These are phyloP conservation scores for Saccharomycopsis amapae DNA, from an alignment of 805 yeast genomes.

Conservation along the genomic window DNA sequence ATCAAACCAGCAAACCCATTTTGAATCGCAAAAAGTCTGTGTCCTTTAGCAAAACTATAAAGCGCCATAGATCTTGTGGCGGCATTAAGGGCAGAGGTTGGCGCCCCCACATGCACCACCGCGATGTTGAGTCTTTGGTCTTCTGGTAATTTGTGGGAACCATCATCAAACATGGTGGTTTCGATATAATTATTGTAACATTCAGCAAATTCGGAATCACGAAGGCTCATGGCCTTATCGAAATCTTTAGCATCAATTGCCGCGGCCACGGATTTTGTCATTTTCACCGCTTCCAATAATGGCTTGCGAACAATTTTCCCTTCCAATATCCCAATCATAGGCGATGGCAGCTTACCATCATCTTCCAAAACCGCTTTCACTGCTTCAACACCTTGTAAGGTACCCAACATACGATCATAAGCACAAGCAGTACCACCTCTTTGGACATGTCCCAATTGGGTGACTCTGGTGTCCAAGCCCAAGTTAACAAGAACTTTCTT, in stretches of 20 bases:
- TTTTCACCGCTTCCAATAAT: constrained; percentile 80
- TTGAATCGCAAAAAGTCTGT: constrained; percentile 80
- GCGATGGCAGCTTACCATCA: constrained; percentile 89
- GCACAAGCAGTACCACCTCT: constrained; percentile 99
- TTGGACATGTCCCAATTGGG: constrained; percentile 96
- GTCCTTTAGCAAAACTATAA: constrained; percentile 86
- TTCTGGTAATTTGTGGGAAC: constrained; percentile 46
- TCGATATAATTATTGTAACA: constrained; percentile 59
- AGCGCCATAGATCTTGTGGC: constrained; percentile 87
- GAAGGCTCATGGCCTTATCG: constrained; percentile 74
- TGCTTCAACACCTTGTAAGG: constrained; percentile 96
- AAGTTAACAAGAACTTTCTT: constrained; percentile 73
- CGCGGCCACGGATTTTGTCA: constrained; percentile 83
- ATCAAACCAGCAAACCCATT: constrained; percentile 91
- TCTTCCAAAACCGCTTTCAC: constrained; percentile 84
- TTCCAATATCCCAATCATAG: constrained; percentile 85
- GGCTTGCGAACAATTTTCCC: constrained; percentile 82
- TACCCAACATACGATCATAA: constrained; percentile 82
- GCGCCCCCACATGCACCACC: constrained; percentile 90
- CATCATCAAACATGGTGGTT: constrained; percentile 62
- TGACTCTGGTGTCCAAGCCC: constrained; percentile 90
- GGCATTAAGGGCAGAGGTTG: constrained; percentile 93
- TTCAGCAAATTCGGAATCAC: constrained; percentile 86
- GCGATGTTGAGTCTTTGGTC: constrained; percentile 67
- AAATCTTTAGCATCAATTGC: constrained; percentile 79